Conservation (phyloP, 2,329 filamentous ascomycete species). For the Xenoacremonium recifei region DNA sequence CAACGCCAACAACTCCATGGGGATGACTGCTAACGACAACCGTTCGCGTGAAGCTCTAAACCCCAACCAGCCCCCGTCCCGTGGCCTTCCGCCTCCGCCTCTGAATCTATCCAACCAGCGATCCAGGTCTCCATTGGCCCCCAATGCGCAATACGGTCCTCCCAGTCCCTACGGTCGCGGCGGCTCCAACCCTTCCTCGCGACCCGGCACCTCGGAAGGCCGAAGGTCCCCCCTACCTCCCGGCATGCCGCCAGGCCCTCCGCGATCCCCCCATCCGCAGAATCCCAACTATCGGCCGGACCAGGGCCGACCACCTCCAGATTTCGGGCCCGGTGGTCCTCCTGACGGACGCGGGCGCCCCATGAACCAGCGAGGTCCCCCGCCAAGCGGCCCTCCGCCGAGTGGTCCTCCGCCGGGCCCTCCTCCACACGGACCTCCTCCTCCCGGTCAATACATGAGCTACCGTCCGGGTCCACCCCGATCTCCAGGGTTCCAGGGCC, state of each 20-base stretch:
- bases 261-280: slow-evolving; percentile 28
- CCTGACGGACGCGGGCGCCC: slow-evolving; percentile 18
- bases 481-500: slow-evolving; percentile 18
- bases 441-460: slow-evolving; percentile 16
- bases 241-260: slow-evolving; percentile 22
- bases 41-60: slow-evolving; percentile 54
- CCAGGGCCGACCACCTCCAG: slow-evolving; percentile 17
- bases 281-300: slow-evolving; percentile 27
- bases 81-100: slow-evolving; percentile 39
- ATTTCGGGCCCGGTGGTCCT: slow-evolving; percentile 14
- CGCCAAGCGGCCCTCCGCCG: slow-evolving; percentile 11
- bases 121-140: slow-evolving; percentile 46
- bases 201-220: slow-evolving; percentile 31
- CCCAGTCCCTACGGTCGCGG: slow-evolving; percentile 31
- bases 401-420: slow-evolving; percentile 18
- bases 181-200: slow-evolving; percentile 28
- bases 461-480: slow-evolving; percentile 21
- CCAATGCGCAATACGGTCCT: slow-evolving; percentile 32
- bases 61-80: slow-evolving; percentile 33
- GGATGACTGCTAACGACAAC: slow-evolving; percentile 54
- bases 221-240: slow-evolving; percentile 29
- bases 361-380: slow-evolving; percentile 10
- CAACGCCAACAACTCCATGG: slow-evolving; percentile 48
- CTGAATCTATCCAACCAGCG: slow-evolving; percentile 39
- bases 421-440: slow-evolving; percentile 18